Percentiles rank a stretch among this genome's conserved stretches.
These are phyloP conservation scores for Kwoniella sp. DNA, from an alignment of 768 basidiomycete genomes.

Conservation along the genomic window DNA sequence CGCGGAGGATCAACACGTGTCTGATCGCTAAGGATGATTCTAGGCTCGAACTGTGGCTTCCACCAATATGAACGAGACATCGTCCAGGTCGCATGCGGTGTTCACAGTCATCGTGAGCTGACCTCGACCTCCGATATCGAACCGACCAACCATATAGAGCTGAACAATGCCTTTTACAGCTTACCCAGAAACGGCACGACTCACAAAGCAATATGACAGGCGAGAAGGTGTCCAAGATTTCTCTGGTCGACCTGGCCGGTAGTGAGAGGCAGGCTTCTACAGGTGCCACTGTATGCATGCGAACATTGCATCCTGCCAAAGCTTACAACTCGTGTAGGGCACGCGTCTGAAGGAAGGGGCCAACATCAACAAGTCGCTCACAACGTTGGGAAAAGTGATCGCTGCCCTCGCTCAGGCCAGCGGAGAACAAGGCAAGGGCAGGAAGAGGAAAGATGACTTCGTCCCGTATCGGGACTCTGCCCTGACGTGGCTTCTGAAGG, in stretches of 20 bases:
- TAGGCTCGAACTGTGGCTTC: conserved; percentile 90
- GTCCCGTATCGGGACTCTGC: conserved; percentile 98
- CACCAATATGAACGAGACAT: conserved; percentile 99
- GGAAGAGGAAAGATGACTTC: conserved; percentile 84
- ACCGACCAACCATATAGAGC: background rate
- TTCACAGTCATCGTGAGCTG: conserved; percentile 66
- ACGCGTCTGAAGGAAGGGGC: conserved; percentile 94
- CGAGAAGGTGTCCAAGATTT: conserved; percentile 98
- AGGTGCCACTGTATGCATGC: conserved; percentile 71
- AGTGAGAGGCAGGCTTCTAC: conserved; percentile 96
- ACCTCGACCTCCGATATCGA: background rate
- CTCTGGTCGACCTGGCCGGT: conserved; percentile 92
- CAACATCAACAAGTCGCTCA: conserved; percentile 97
- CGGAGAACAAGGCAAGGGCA: conserved; percentile 60
- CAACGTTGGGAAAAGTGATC: conserved; percentile 96
- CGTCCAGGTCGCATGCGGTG: conserved; percentile 95
- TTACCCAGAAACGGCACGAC: conserved; percentile 89
- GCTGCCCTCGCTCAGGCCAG: conserved; percentile 70
- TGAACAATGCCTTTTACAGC: conserved; percentile 51
- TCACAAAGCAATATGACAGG: conserved; percentile 78
- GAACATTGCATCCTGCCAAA: too few species aligned
- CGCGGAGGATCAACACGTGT: background rate
- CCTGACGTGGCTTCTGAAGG: conserved; percentile 95
- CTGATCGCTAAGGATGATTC: conserved; percentile 13
- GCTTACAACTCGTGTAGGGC: conserved; percentile 53